Evolutionary conservation across 176 grass and related monocot genomes (phyloP).

Genomic region (Oryza officinalis): DNA sequence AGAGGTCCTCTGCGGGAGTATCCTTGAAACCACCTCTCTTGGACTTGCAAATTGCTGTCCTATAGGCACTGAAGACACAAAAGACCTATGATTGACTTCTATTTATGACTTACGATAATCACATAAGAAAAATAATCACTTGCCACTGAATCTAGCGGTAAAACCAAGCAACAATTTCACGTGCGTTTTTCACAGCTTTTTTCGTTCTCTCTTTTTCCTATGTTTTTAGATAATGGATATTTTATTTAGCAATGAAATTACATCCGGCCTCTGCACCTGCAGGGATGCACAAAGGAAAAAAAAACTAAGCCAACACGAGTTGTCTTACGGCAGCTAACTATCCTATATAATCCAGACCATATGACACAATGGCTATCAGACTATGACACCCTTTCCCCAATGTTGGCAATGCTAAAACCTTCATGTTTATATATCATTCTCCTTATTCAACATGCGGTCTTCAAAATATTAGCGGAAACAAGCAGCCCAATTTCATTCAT

Average conservation of each 20-base stretch:
- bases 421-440: background rate
- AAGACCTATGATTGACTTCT: background rate
- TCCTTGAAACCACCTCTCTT: constrained; percentile 89
- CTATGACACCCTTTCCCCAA: no score
- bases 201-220: background rate
- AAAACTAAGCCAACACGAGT: no score
- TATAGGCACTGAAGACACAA: constrained; percentile 70
- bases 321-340: no score
- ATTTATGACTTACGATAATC: background rate
- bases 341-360: no score
- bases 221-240: background rate
- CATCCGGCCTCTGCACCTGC: background rate
- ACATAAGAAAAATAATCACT: background rate
- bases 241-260: background rate
- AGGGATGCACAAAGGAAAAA: no score
- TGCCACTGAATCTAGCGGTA: background rate
- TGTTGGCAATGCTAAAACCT: background rate
- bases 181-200: background rate
- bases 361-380: no score
- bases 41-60: constrained; percentile 93
- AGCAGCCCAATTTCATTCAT: background rate
- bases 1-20: constrained; percentile 77
- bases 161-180: background rate
- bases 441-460: background rate
- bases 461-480: background rate